These are phyloP conservation scores for Collybia sordida DNA, from an alignment of 768 basidiomycete genomes.

Conservation along the genomic window DNA sequence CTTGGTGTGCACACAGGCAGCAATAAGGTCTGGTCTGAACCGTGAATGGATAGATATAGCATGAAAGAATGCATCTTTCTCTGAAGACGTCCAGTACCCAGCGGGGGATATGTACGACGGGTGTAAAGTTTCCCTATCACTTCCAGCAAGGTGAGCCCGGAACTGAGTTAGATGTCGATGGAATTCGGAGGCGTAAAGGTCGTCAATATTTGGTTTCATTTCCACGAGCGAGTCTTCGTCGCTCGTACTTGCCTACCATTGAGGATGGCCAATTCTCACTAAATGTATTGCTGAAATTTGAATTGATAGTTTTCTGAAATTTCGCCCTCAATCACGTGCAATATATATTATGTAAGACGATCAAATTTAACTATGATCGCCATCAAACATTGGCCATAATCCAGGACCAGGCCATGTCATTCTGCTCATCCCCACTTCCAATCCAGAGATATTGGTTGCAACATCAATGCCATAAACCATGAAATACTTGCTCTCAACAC, in stretches of 20 bases:
- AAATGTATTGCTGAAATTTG: neutral
- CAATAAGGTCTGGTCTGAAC: conserved; percentile 76
- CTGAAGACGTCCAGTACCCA: conserved; percentile 63
- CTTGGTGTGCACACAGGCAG: conserved; percentile 64
- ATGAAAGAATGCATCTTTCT: conserved; percentile 73
- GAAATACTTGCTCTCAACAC: no score
- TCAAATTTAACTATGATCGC: no score
- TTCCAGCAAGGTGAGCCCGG: conserved; percentile 35
- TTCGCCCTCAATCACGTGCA: no score
- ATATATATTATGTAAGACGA: no score
- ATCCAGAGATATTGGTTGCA: no score
- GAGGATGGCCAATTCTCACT: neutral
- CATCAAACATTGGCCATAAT: no score
- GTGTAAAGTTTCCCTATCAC: conserved; percentile 20
- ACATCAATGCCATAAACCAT: no score
- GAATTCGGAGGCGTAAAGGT: conserved; percentile 24
- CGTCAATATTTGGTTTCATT: conserved; percentile 9
- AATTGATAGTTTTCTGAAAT: neutral
- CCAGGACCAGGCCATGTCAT: no score
- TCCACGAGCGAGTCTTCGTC: conserved; percentile 10
- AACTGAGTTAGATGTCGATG: conserved; percentile 32
- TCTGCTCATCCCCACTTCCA: no score
- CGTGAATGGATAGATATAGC: conserved; percentile 66
- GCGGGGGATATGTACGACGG: conserved; percentile 36
- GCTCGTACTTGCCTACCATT: conserved; percentile 17